Base-by-base conservation (phyloP, 371 early-diverging fungal genomes). In the Dipsacomyces acuminosporus region DNA sequence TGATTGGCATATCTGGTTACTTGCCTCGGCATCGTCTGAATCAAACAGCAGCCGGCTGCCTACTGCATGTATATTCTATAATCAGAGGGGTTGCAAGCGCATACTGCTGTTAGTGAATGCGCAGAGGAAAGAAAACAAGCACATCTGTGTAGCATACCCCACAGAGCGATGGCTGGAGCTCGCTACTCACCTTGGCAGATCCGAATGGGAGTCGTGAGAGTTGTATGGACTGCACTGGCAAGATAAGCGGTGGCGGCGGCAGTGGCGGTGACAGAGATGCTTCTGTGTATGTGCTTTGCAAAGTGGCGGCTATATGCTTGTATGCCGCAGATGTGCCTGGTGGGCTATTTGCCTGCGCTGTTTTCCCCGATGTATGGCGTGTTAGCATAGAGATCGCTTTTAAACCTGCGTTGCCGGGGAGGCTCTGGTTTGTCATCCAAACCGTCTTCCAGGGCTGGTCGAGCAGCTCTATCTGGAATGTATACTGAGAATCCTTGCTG, bases 391-490 rank as follows among this genome's bases (percentile, higher is more conserved):
- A 5, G 5, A 30, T 5, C 30, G 30, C 30, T 11, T 30, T 30
- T 30, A 30, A 7, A 30, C 30, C 30, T 11, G 30, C 11, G 30
- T 11, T 30, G 11, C 11, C 30, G 11, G 30, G 30, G 30, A 11
- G 7, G 30, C 30, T 5, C 40, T 53, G 20, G 23, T 22, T 22
- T 23, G 46, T 34, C 7, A 48, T 25, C 69, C 69, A 67, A n/a
- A 50, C 41, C 50, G 54, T 51, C 45, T 48, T 54, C 69, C 69
- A 63, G 19, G 69, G 69, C 49, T 47, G 57, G 19, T 51, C 36
- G 2, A 46, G 47, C 13, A 64, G 30, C 9, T 38, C 40, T 3
- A 69, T 24, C 4, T 47, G 25, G 35, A 69, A 59, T 4, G 17
- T 38, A 21, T 63, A 59, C 17, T 25, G 17, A 14, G 23, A 13